These are phyloP conservation scores for Pseudophaeomoniella oleicola DNA, from an alignment of 2,329 filamentous ascomycete genomes.

Conservation along the genomic window DNA sequence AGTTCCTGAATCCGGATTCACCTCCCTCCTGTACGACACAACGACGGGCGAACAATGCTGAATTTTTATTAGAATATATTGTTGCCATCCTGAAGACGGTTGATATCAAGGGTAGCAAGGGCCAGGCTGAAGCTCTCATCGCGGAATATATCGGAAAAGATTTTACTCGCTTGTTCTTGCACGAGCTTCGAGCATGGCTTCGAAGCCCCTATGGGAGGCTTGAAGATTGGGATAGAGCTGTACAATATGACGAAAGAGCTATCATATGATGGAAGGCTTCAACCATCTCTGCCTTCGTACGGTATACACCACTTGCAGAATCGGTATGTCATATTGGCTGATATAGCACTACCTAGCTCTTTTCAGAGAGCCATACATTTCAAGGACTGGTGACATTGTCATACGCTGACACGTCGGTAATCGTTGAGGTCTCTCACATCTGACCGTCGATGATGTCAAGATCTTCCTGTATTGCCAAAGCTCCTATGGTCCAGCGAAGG, in stretches of 20 bases:
- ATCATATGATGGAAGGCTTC: too few species aligned
- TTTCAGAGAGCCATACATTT: too few species aligned
- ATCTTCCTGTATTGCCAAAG: too few species aligned
- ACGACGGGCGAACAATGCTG: conserved; percentile 48
- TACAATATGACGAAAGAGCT: conserved; percentile 70
- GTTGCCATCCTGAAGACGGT: conserved; percentile 70
- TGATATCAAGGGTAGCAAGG: conserved; percentile 64
- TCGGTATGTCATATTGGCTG: too few species aligned
- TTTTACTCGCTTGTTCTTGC: conserved; percentile 61
- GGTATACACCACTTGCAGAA: too few species aligned
- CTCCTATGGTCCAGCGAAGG: too few species aligned
- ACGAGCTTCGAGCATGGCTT: conserved; percentile 72
- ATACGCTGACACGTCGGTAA: too few species aligned
- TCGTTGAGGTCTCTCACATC: too few species aligned
- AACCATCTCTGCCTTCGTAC: too few species aligned
- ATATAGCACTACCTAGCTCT: too few species aligned
- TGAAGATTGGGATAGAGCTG: conserved; percentile 64
- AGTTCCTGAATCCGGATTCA: conserved; percentile 43
- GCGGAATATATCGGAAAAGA: conserved; percentile 63
- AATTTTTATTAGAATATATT: conserved; percentile 77
- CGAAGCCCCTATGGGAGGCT: conserved; percentile 62
- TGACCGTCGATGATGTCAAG: too few species aligned
- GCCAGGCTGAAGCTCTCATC: conserved; percentile 66
- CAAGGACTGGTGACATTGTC: too few species aligned
- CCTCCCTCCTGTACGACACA: conserved; percentile 11